Percentiles rank a stretch among this genome's conserved stretches.
phyloP scores from a whole-genome alignment of 2,329 filamentous ascomycete genomes.

The Coniochaeta prunicola region DNA sequence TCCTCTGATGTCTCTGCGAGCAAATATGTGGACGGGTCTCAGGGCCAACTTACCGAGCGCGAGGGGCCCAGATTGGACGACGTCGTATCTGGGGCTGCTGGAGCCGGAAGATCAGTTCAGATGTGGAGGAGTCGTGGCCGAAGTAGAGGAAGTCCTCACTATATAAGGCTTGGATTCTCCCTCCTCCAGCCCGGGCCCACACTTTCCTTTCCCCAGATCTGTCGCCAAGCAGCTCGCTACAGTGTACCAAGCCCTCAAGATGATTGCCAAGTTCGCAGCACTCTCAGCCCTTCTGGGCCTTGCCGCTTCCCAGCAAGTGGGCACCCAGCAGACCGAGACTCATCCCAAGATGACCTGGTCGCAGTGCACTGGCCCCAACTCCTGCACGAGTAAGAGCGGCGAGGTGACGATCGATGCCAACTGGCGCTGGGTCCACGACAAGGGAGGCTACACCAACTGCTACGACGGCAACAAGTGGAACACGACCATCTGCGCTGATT shows the following conservation, averaged over 20 bases:
- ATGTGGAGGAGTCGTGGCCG: not conserved
- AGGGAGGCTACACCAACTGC: conserved; percentile 38
- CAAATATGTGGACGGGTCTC: conserved; percentile 9
- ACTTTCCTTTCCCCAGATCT: not conserved
- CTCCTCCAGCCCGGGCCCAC: conserved; percentile 2
- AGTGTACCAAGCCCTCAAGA: conserved; percentile 7
- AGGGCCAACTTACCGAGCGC: conserved; percentile 10
- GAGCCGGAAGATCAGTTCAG: not conserved
- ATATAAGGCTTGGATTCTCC: not conserved
- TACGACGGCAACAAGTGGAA: conserved; percentile 42
- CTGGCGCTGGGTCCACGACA: conserved; percentile 50
- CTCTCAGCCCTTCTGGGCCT: conserved; percentile 34
- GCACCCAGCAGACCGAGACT: conserved; percentile 34
- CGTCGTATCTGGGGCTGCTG: not conserved
- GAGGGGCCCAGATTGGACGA: not conserved
- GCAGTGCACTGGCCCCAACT: conserved; percentile 37
- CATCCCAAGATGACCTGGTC: conserved; percentile 47
- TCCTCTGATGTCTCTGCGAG: conserved; percentile 4
- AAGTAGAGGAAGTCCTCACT: not conserved
- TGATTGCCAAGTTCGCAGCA: conserved; percentile 26
- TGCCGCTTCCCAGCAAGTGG: conserved; percentile 38
- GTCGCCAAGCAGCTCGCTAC: conserved; percentile 3
- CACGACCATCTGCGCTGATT: conserved; percentile 36
- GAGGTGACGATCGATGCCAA: conserved; percentile 48
- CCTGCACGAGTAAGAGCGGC: conserved; percentile 38